Conservation (phyloP, 805 yeast genomes). For the Metschnikowia sp. region DNA sequence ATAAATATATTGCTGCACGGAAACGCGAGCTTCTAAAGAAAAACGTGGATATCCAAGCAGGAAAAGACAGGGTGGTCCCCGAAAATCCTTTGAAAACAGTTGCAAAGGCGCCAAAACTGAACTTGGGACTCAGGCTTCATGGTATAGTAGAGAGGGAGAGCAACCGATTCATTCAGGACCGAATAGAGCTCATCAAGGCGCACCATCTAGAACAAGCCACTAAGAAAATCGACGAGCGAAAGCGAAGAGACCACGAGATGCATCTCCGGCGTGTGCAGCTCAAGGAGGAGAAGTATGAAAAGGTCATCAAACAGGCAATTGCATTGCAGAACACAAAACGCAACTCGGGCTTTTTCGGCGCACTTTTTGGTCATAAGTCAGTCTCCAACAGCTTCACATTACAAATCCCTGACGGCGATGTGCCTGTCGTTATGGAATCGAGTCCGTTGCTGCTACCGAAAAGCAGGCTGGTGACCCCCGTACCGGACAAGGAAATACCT, state of each 20-base stretch:
- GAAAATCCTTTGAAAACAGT: conserved; percentile 1
- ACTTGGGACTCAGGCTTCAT: conserved; percentile 25
- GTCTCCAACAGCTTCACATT: conserved; percentile 13
- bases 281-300: conserved; percentile 40
- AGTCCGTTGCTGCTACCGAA: neutral
- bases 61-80: neutral
- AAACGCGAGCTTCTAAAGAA: conserved; percentile 22
- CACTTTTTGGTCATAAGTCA: conserved; percentile 26
- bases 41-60: neutral
- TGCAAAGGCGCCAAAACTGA: conserved; percentile 14
- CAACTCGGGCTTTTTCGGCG: conserved; percentile 28
- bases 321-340: conserved; percentile 20
- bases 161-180: conserved; percentile 34
- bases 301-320: conserved; percentile 26
- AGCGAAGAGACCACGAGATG: conserved; percentile 37
- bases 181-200: conserved; percentile 36
- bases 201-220: conserved; percentile 38
- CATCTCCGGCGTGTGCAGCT: conserved; percentile 31
- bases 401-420: conserved; percentile 4
- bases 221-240: conserved; percentile 36
- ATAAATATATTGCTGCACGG: conserved; percentile 33
- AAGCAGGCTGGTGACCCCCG: neutral
- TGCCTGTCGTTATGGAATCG: neutral
- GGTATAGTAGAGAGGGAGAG: conserved; percentile 34
- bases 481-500: too few species aligned